Evolutionary conservation across 2,329 filamentous ascomycete genomes (phyloP).

Genomic region (Alternaria sp.): DNA sequence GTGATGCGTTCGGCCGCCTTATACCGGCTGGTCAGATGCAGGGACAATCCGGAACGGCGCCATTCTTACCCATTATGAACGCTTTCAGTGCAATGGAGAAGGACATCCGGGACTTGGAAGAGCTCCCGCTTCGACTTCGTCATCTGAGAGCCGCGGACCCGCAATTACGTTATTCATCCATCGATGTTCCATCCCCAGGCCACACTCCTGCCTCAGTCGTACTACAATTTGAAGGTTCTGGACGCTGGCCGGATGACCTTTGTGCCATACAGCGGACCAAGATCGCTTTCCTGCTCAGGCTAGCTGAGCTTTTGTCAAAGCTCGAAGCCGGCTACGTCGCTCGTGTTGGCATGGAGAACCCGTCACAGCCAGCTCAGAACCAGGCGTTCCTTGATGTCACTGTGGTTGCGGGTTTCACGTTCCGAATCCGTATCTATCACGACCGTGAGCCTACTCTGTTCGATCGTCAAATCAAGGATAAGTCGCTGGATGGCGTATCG

Average conservation of each 20-base stretch:
- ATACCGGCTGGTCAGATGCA: conserved; percentile 50
- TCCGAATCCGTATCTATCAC: conserved; percentile 87
- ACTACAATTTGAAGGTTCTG: conserved; percentile 91
- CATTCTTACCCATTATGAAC: conserved; percentile 74
- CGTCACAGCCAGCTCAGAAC: conserved; percentile 73
- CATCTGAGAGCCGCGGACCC: conserved; percentile 78
- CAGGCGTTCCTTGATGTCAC: conserved; percentile 82
- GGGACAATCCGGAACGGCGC: conserved; percentile 52
- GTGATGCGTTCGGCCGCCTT: conserved; percentile 57
- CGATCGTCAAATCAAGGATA: conserved; percentile 79
- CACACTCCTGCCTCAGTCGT: conserved; percentile 74
- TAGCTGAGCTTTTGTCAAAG: conserved; percentile 75
- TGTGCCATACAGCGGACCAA: conserved; percentile 93
- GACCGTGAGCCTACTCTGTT: conserved; percentile 85
- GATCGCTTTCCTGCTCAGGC: conserved; percentile 80
- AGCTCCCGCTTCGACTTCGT: conserved; percentile 85
- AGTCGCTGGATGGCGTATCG: conserved; percentile 68
- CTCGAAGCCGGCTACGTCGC: conserved; percentile 68
- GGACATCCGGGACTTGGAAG: conserved; percentile 78
- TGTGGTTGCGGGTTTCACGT: conserved; percentile 74
- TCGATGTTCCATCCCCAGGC: conserved; percentile 61
- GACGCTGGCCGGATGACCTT: conserved; percentile 91
- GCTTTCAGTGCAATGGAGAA: conserved; percentile 78
- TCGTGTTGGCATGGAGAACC: conserved; percentile 82
- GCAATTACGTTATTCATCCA: conserved; percentile 76